These are phyloP conservation scores for Gentiana straminea DNA, from an alignment of 257 asterid genomes.

Conservation along the genomic window DNA sequence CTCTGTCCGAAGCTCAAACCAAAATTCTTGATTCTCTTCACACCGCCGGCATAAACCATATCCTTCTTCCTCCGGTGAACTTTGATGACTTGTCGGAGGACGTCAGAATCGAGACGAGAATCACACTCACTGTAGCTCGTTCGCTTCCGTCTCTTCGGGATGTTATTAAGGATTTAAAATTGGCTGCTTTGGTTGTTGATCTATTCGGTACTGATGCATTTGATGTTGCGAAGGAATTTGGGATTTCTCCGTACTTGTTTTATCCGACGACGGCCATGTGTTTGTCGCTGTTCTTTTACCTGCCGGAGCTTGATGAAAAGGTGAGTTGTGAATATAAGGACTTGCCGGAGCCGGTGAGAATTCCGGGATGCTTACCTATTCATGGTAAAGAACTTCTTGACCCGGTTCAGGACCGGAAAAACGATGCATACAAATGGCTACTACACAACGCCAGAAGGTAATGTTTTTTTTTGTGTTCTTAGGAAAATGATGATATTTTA, in stretches of 20 bases:
- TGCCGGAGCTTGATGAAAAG: constrained; percentile 6
- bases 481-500: too few species aligned
- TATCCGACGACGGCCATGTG: constrained; percentile 25
- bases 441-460: constrained; percentile 16
- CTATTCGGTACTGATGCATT: too few species aligned
- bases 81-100: constrained; percentile 18
- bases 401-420: constrained; percentile 17
- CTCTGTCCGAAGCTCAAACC: constrained; percentile 26
- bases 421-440: constrained; percentile 14
- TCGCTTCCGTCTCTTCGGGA: constrained; percentile 1
- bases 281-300: constrained; percentile 17
- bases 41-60: constrained; percentile 5
- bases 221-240: too few species aligned
- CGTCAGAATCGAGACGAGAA: constrained; percentile 16
- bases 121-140: constrained; percentile 15
- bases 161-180: constrained; percentile 4
- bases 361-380: constrained; percentile 25
- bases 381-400: constrained; percentile 18
- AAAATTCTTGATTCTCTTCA: constrained; percentile 15
- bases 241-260: constrained; percentile 29
- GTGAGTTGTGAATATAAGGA: too few species aligned
- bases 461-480: too few species aligned
- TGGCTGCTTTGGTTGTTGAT: constrained; percentile 7
- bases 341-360: constrained; percentile 2
- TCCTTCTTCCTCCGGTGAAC: constrained; percentile 1